A percentile compares a stretch with the other conserved stretches of the same genome.
Conservation (phyloP, 371 early-diverging fungal species). For the Lichtheimia hyalospora region DNA sequence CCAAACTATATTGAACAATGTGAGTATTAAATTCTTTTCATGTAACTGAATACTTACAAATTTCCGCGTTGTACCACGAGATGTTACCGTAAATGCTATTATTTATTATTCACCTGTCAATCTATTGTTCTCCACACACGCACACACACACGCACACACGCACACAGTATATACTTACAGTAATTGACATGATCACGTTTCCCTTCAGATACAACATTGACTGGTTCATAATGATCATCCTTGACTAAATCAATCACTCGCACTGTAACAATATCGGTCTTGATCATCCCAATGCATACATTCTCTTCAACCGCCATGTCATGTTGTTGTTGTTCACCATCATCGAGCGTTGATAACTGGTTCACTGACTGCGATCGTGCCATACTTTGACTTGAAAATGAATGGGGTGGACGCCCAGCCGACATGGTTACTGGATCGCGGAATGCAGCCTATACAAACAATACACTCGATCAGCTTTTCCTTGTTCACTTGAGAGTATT, state of each 20-base stretch:
- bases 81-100: conserved; percentile 32
- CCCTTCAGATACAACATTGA: conserved; percentile 34
- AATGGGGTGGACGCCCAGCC: no score
- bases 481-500: no score
- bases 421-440: no score
- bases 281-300: conserved; percentile 46
- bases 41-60: conserved; percentile 22
- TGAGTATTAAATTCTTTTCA: background rate
- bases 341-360: background rate
- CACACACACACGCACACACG: no score
- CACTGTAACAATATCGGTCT: conserved; percentile 40
- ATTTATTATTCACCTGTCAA: no score
- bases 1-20: conserved; percentile 25
- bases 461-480: no score
- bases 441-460: no score
- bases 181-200: conserved; percentile 29
- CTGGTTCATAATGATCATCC: conserved; percentile 38
- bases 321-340: conserved; percentile 4
- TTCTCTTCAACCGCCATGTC: conserved; percentile 14
- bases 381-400: no score
- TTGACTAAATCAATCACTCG: conserved; percentile 25
- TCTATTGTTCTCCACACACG: no score
- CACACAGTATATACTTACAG: conserved; percentile 19
- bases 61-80: conserved; percentile 21
- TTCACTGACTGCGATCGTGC: no score